Base-by-base conservation (phyloP, 805 yeast species). In the Pichia californica region DNA sequence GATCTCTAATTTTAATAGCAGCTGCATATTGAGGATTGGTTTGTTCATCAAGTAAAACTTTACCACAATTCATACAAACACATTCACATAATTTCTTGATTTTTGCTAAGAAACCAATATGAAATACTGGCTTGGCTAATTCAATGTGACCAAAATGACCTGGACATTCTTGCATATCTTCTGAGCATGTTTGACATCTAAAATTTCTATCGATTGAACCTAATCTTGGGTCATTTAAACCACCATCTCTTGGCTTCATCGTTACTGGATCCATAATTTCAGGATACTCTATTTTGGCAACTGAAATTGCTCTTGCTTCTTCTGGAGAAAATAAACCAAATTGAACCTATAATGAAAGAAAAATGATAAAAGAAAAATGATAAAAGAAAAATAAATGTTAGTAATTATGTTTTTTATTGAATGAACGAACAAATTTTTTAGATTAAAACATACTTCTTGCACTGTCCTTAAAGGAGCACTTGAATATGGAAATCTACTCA, bases 131-230 rank as follows among this genome's bases (percentile, higher is more conserved):
- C 63, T 91, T 93, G 29, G 99, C 98, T 52, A 93, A 74, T 63
- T 93, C 99, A 49, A 93, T 93, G 61, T 93, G 99, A 54, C 99
- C 99, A 67, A 93, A 93, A 70, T 93, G 99, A 47, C 99, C 99
- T 0, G 98, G 98, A 68, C 99, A 93, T 64, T 93, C 98, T 48
- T 91, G 87, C 97, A 93, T 93, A 56, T 91, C 96, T 66, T 93
- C 99, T 58, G 96, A 95, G 74, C 99, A 93, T 20, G 99, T 93
- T 72, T 91, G 98, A 74, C 99, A 93, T 70, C 87, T 88, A 74
- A 85, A 86, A 63, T 89, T 91, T 64, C 99, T 82, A 67, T 93
- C 99, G 56, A 93, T 89, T 5, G 97, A 85, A 40, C 99, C 99
- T 49, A 93, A 73, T 57, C 98, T 81, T 48, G 99, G 98, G 64